phyloP scores from a whole-genome alignment of 371 early-diverging fungal species.

The Zopfochytrium polystomum region DNA sequence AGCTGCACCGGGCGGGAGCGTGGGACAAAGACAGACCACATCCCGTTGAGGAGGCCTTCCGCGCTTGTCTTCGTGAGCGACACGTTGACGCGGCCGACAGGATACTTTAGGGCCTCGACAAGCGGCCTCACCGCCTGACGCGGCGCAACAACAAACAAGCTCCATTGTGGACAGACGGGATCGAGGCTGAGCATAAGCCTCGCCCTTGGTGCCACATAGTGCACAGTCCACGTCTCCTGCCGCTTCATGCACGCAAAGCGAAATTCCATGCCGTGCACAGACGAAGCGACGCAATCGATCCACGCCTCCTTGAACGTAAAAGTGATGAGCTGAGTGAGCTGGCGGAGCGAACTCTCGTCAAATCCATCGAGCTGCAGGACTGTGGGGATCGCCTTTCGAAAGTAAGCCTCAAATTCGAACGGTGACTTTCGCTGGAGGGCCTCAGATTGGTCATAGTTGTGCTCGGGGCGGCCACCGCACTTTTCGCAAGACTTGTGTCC shows the following conservation, averaged over 20 bases:
- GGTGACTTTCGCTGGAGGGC: slow-evolving; percentile 14
- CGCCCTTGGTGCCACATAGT: slow-evolving; percentile 24
- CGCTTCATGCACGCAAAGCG: slow-evolving; percentile 28
- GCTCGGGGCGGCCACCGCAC: slow-evolving; percentile 42
- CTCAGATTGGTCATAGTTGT: slow-evolving; percentile 23
- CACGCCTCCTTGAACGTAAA: no score
- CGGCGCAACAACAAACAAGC: slow-evolving; percentile 22
- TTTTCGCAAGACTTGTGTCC: slow-evolving; percentile 26
- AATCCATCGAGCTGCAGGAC: no score
- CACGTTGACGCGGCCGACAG: slow-evolving; percentile 32
- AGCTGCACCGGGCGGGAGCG: slow-evolving; percentile 19
- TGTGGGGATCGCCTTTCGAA: slow-evolving; percentile 31
- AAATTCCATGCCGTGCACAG: slow-evolving; percentile 28
- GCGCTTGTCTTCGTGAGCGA: neutral
- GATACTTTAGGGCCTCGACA: slow-evolving; percentile 24
- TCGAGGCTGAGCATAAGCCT: slow-evolving; percentile 31
- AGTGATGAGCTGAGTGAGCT: no score
- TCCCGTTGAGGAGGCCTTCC: slow-evolving; percentile 16
- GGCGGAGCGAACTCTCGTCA: no score
- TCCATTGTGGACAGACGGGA: slow-evolving; percentile 21
- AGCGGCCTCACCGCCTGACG: neutral
- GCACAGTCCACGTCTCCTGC: slow-evolving; percentile 31
- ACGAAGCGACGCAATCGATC: no score
- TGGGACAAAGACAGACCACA: slow-evolving; percentile 33
- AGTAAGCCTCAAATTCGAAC: slow-evolving; percentile 17